A percentile compares a stretch with the other conserved stretches of the same genome.
Evolutionary conservation across 2,329 filamentous ascomycete species (phyloP).

Genomic region (Rhinocladiella mackenziei): DNA sequence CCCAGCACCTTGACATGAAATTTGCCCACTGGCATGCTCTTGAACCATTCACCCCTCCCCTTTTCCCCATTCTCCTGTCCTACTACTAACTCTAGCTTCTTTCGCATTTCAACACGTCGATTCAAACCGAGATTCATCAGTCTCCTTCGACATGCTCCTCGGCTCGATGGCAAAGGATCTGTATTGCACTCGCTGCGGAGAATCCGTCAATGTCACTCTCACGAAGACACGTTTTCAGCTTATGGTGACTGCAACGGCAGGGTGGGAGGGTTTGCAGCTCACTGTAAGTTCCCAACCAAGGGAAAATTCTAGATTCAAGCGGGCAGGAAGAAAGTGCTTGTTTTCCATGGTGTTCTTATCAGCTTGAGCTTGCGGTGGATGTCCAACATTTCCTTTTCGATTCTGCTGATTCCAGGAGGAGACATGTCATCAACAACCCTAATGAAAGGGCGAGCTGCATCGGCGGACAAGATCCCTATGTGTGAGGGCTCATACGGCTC

Average conservation of each 20-base stretch:
- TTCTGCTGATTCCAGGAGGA: too few species aligned
- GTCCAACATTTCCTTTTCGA: too few species aligned
- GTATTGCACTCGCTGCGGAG: neutral
- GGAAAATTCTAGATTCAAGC: neutral
- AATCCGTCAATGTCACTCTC: neutral
- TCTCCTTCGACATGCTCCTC: too few species aligned
- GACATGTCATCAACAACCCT: too few species aligned
- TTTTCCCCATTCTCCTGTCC: conserved; percentile 15
- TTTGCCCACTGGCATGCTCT: neutral
- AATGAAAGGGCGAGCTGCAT: too few species aligned
- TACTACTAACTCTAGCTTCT: conserved; percentile 20
- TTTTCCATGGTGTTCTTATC: conserved; percentile 3
- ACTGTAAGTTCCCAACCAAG: conserved; percentile 15
- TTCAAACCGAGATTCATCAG: too few species aligned
- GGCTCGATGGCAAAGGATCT: neutral
- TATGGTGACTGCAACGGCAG: conserved; percentile 22
- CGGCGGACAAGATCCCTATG: too few species aligned
- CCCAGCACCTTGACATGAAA: too few species aligned
- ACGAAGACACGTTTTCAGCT: conserved; percentile 5
- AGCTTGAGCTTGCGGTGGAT: too few species aligned
- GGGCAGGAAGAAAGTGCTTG: neutral
- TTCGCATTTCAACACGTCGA: conserved; percentile 2
- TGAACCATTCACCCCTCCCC: neutral
- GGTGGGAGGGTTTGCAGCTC: conserved; percentile 23
- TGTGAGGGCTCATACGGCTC: too few species aligned